phyloP scores from a whole-genome alignment of 306 rosid genomes.

The Corylus heterophylla region DNA sequence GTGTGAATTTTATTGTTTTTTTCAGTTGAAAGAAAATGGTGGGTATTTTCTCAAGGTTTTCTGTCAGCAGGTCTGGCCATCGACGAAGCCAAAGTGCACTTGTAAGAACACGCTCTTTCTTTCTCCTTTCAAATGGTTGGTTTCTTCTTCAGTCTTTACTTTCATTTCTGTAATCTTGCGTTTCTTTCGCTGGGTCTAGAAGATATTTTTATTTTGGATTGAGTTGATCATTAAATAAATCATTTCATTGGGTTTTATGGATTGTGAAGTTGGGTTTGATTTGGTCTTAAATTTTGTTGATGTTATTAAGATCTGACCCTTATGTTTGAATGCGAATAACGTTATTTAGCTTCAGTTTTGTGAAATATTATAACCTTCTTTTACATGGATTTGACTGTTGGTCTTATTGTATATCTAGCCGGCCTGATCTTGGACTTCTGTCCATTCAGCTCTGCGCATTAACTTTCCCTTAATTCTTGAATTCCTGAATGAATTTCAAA shows the following conservation, averaged over 20 bases:
- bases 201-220: not conserved
- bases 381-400: slow-evolving; percentile 1
- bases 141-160: not conserved
- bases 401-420: not conserved
- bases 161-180: slow-evolving; percentile 9
- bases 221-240: too few relatives aligned
- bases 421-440: slow-evolving; percentile 1
- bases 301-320: slow-evolving; percentile 25
- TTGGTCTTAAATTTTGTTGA: slow-evolving; percentile 11
- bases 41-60: slow-evolving; percentile 90
- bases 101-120: slow-evolving; percentile 46
- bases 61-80: slow-evolving; percentile 67
- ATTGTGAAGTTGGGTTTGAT: slow-evolving; percentile 21
- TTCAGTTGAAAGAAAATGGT: slow-evolving; percentile 53
- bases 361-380: not conserved
- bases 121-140: not conserved
- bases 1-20: slow-evolving; percentile 32
- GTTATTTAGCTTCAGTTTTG: not conserved
- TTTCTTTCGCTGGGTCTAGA: not conserved
- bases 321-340: slow-evolving; percentile 1
- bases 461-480: not conserved
- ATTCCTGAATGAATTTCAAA: slow-evolving; percentile 9
- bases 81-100: slow-evolving; percentile 94
- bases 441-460: not conserved
- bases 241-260: slow-evolving; percentile 13